These are phyloP conservation scores for Coniosporium tulheliwenetii DNA, from an alignment of 2,329 filamentous ascomycete species.

Conservation along the genomic window DNA sequence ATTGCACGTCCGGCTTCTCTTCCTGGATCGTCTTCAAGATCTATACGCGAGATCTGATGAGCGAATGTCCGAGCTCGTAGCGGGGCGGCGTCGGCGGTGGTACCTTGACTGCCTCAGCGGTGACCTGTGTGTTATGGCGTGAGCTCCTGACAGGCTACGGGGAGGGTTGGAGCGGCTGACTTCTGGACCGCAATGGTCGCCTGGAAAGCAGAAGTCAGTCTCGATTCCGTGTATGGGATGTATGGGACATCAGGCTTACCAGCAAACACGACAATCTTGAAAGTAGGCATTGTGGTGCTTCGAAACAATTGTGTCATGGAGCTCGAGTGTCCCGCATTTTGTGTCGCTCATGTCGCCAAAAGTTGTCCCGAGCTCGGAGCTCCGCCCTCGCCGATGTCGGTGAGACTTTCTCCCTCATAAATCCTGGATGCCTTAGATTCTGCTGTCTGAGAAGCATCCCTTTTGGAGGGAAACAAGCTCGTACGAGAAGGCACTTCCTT, in stretches of 20 bases:
- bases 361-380: background rate
- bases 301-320: background rate
- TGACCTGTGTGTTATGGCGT: constrained; percentile 41
- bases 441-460: no score
- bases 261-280: constrained; percentile 67
- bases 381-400: background rate
- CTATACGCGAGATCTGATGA: constrained; percentile 25
- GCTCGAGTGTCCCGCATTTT: background rate
- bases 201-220: constrained; percentile 4
- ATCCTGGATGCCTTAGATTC: background rate
- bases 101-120: constrained; percentile 76
- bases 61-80: background rate
- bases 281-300: constrained; percentile 42
- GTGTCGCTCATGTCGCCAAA: background rate
- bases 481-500: no score
- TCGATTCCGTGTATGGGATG: background rate
- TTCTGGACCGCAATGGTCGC: constrained; percentile 75
- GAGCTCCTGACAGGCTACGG: constrained; percentile 1
- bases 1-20: constrained; percentile 54
- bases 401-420: background rate
- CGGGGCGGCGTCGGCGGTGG: no score
- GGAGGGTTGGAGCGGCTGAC: constrained; percentile 29
- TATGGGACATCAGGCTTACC: constrained; percentile 24
- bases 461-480: no score
- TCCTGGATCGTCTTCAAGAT: constrained; percentile 67